A percentile compares a stretch with the other conserved stretches of the same genome.
Evolutionary conservation across 257 asterid species (phyloP).

Genomic region (Gardenia jasminoides): DNA sequence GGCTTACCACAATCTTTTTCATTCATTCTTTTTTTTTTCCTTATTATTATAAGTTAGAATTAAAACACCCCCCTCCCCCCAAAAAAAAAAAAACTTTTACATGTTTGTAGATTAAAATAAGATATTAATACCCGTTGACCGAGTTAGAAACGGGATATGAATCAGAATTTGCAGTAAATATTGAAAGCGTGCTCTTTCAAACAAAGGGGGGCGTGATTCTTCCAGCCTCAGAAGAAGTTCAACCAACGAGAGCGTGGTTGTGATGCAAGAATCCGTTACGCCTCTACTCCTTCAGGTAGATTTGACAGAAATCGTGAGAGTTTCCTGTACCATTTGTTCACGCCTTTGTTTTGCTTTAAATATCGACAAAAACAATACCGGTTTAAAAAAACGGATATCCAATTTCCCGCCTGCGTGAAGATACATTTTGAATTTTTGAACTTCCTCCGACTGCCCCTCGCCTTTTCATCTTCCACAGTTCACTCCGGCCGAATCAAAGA

Average conservation of each 20-base stretch:
- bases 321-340: neutral
- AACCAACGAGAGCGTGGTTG: neutral
- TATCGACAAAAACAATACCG: neutral
- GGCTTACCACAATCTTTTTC: too few species aligned
- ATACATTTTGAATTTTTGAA: neutral
- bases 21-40: too few species aligned
- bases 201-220: neutral
- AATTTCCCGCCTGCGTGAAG: slow-evolving; percentile 3
- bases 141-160: too few species aligned
- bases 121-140: too few species aligned
- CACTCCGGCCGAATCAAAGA: slow-evolving; percentile 5
- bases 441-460: neutral
- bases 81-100: too few species aligned
- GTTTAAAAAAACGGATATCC: neutral
- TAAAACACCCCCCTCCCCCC: too few species aligned
- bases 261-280: neutral
- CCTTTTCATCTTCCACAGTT: neutral
- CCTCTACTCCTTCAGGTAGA: neutral
- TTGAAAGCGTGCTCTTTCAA: neutral
- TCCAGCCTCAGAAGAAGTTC: neutral
- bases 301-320: neutral
- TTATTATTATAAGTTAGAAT: too few species aligned
- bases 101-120: too few species aligned
- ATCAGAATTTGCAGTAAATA: neutral
- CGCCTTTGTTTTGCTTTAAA: neutral